Evolutionary conservation across 1,139 yeast genomes (phyloP), one percentile per base, ranked within the genome.

Genomic region (Sugiyamaella paludigena): DNA sequence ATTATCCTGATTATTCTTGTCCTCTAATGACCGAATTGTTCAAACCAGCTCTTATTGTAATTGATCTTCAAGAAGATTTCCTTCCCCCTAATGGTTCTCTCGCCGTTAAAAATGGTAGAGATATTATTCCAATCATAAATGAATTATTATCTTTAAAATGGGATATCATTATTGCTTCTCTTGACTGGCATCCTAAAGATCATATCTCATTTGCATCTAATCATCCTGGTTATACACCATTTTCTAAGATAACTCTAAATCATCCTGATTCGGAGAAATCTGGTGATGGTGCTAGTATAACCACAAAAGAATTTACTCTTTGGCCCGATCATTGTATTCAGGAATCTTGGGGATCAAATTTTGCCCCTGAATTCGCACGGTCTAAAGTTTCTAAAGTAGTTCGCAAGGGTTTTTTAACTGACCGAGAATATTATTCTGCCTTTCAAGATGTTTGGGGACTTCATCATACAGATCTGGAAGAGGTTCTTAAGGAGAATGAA

Each of bases 311-410:
- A 12, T 36, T 39, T 24, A 34, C 36, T 13, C 53, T 88, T 2
- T 91, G 98, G 98, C 97, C 98, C 0, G 92, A 78, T 51, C 98
- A 91, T 64, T 91, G 97, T 64, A 78, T 91, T 3, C 92, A 87
- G 59, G 73, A 75, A 47, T 73, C 87, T 0, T 47, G 59, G 8
- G 98, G 98, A 0, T 76, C 92, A 0, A 73, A 76, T 43, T 72
- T 88, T 45, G 87, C 87, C 1, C 63, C 68, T 0, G 77, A 71
- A 49, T 73, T 82, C 41, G 54, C 47, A 12, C 47, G 67, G 47
- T 51, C 66, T 57, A 51, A 61, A 49, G 51, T 66, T 10, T 54
- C 57, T 30, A 43, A 43, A 4, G 65, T 80, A 1, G 80, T 91
- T 5, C 74, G 74, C 50, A 91, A 91, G 67, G 98, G 97, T 0